phyloP scores from a whole-genome alignment of 257 asterid genomes.

The Phtheirospermum japonicum region DNA sequence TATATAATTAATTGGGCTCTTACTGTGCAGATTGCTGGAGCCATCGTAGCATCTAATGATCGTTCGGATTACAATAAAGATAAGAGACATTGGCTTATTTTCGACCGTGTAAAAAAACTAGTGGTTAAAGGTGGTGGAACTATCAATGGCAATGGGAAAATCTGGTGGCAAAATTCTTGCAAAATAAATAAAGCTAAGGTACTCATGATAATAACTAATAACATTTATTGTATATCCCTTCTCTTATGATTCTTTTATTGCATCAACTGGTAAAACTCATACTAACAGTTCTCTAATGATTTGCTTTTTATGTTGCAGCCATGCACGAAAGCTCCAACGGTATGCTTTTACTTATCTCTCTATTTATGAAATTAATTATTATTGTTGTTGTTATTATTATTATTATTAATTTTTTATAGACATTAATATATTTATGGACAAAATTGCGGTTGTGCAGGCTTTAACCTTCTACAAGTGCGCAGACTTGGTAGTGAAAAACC shows the following conservation, averaged over 20 bases:
- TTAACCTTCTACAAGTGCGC: constrained; percentile 62
- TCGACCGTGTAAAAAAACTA: constrained; percentile 43
- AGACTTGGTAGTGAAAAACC: constrained; percentile 45
- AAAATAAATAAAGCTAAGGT: constrained; percentile 50
- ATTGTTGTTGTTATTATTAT: not conserved
- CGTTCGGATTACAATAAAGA: constrained; percentile 46
- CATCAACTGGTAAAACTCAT: too few relatives aligned
- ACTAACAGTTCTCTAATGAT: not conserved
- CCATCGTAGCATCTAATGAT: constrained; percentile 49
- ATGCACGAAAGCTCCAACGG: constrained; percentile 85
- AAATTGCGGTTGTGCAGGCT: constrained; percentile 45
- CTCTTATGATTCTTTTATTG: not conserved
- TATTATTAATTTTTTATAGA: too few relatives aligned
- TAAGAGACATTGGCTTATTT: constrained; percentile 54
- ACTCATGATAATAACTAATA: not conserved
- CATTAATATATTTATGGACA: not conserved
- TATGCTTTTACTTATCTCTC: constrained; percentile 29
- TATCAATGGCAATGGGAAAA: constrained; percentile 64
- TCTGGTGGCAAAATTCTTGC: constrained; percentile 95
- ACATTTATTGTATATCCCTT: not conserved
- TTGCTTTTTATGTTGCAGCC: constrained; percentile 44
- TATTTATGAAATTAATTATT: not conserved
- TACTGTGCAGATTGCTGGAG: constrained; percentile 53
- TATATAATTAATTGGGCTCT: not conserved
- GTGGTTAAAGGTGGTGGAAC: constrained; percentile 66